Conservation (phyloP, 768 basidiomycete species). For the Cystobasidium tubakii region DNA sequence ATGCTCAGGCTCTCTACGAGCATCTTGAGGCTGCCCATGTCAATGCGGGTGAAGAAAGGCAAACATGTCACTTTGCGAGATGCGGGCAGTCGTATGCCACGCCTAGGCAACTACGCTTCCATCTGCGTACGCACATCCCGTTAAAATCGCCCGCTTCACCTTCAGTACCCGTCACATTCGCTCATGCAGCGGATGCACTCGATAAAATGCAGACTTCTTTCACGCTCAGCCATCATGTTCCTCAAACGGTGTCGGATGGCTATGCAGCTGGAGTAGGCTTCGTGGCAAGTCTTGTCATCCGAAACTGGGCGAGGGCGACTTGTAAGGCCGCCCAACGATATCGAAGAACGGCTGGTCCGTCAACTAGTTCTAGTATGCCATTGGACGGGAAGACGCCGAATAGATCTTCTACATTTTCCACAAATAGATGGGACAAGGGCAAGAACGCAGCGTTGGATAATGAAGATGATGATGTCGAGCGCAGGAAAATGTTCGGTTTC, state of each 20-base stretch:
- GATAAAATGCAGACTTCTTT: background rate
- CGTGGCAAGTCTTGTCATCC: slow-evolving; percentile 24
- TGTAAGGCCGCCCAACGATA: slow-evolving; percentile 6
- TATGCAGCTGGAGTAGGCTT: slow-evolving; percentile 34
- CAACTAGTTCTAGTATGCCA: background rate
- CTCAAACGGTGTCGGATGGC: background rate
- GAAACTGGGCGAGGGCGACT: slow-evolving; percentile 17
- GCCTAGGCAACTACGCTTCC: background rate
- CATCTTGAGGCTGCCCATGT: slow-evolving; percentile 3
- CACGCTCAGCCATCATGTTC: background rate
- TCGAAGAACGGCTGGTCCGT: background rate
- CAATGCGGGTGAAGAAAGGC: background rate
- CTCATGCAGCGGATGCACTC: slow-evolving; percentile 25
- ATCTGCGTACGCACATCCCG: slow-evolving; percentile 24
- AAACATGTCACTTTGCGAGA: background rate
- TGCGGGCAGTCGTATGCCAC: background rate
- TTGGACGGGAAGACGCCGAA: background rate
- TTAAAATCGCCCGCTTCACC: background rate
- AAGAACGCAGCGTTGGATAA: background rate
- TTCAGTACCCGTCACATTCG: background rate
- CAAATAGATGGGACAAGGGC: background rate
- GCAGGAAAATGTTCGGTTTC: slow-evolving; percentile 33
- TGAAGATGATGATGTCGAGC: slow-evolving; percentile 22
- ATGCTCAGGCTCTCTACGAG: background rate
- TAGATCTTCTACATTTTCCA: background rate